phyloP scores from a whole-genome alignment of 805 yeast genomes.

The Kodamaea hsintzibuensis region DNA sequence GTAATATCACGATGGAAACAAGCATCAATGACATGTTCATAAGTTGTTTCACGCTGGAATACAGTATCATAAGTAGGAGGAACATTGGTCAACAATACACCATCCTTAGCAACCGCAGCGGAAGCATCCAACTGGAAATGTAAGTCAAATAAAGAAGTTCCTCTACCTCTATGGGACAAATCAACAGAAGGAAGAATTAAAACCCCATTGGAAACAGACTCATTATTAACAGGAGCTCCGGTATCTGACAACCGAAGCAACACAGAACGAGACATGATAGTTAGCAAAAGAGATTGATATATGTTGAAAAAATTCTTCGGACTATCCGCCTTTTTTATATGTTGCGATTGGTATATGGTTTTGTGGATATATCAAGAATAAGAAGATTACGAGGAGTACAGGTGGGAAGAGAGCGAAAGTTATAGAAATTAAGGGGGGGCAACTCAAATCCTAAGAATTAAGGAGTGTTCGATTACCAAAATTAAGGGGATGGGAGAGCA shows the following conservation, averaged over 20 bases:
- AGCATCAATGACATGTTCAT: slow-evolving; percentile 50
- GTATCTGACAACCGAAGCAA: slow-evolving; percentile 43
- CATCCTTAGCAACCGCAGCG: slow-evolving; percentile 68
- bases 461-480: background rate
- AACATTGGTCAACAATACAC: slow-evolving; percentile 70
- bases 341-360: background rate
- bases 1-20: slow-evolving; percentile 64
- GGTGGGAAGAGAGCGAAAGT: background rate
- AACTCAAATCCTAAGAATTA: background rate
- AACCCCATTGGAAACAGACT: slow-evolving; percentile 46
- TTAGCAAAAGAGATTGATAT: background rate
- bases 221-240: slow-evolving; percentile 48
- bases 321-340: background rate
- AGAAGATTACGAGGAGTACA: background rate
- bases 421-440: background rate
- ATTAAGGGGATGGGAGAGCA: background rate
- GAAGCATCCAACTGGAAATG: slow-evolving; percentile 74
- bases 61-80: slow-evolving; percentile 45
- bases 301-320: background rate
- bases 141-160: slow-evolving; percentile 49
- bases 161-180: slow-evolving; percentile 27
- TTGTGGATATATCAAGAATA: background rate
- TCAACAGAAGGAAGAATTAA: slow-evolving; percentile 51
- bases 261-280: slow-evolving; percentile 8
- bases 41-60: slow-evolving; percentile 60